A percentile compares a stretch with the other conserved stretches of the same genome.
These are phyloP conservation scores for Podila minutissima DNA, from an alignment of 192 early-diverging fungal genomes.

Conservation along the genomic window DNA sequence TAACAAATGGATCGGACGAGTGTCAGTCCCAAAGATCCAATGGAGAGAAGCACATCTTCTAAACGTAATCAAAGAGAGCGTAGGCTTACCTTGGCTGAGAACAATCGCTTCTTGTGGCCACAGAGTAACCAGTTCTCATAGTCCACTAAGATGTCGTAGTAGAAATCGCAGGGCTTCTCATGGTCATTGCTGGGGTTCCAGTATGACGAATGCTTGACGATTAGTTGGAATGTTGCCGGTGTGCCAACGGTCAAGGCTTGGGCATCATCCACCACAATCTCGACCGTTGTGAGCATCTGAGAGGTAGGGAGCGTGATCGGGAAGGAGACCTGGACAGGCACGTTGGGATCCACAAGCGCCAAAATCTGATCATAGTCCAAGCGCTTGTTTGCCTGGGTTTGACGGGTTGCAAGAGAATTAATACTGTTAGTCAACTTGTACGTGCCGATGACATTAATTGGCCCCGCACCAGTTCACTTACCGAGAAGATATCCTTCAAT, in stretches of 20 bases:
- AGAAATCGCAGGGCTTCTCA: constrained; percentile 51
- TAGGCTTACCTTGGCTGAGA: constrained; percentile 62
- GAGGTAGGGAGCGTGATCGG: constrained; percentile 24
- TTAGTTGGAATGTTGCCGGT: constrained; percentile 62
- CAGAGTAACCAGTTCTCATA: constrained; percentile 75
- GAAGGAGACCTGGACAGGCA: constrained; percentile 31
- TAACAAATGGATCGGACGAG: background rate
- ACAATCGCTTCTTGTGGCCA: constrained; percentile 67
- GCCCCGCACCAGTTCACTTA: constrained; percentile 5
- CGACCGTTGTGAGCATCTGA: constrained; percentile 63
- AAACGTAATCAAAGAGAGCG: no score
- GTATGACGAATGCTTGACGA: constrained; percentile 62
- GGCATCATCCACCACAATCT: constrained; percentile 53
- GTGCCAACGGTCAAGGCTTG: constrained; percentile 62
- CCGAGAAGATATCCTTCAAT: constrained; percentile 65
- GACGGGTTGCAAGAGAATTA: background rate
- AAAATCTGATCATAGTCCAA: constrained; percentile 56
- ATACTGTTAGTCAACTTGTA: background rate
- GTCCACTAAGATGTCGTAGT: constrained; percentile 71
- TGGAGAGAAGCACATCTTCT: no score
- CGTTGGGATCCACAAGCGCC: constrained; percentile 8
- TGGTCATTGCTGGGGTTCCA: constrained; percentile 54
- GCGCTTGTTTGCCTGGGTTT: constrained; percentile 50
- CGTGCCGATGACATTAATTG: no score
- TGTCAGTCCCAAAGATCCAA: background rate